Evolutionary conservation across 1,284 basidiomycete species (phyloP), one percentile per base, ranked within the genome.

Genomic region (Crucibulum cyathiforme): DNA sequence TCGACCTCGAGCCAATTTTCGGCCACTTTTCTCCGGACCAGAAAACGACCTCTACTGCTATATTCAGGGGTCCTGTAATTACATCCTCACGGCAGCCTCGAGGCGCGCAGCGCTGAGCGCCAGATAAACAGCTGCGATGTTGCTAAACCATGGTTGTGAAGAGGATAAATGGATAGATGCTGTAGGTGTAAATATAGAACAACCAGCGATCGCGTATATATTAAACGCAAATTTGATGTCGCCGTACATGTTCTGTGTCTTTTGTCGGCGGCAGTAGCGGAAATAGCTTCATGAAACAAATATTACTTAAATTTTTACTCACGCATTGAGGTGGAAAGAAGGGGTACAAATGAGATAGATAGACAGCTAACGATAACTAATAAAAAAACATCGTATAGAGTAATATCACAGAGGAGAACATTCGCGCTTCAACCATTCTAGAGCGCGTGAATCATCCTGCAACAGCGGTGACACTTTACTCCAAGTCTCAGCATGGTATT

Each of bases 381-480:
- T 12, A 15, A 15, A 49, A n/a, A n/a, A n/a, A n/a, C n/a, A 36
- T 12, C 24, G 15, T 41, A 9, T 12, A 38, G 24, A 56, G 12
- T 13, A 35, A 51, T 15, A 24, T 74, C 68, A 85, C 38, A 88
- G 67, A 7, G 82, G 77, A n/a, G 80, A 74, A 59, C 85, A 88
- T 73, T 94, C 89, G 66, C 82, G 85, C 77, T 89, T 81, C 62
- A 98, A 78, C 95, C 96, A 98, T 56, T 77, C 80, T 63, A 92
- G 67, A 2, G 95, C 95, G 56, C 89, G 80, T 56, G 74, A 70
- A 69, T 98, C 95, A 64, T 86, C 81, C 61, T 76, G 67, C 45
- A 98, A 77, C 62, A 93, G 71, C 8, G 94, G 94, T 5, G 82
- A 82, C 3, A 98, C 83, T 77, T 98, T 98, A 58, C 83, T 79